Evolutionary conservation across 352 stramenopile species (phyloP).

Genomic region (Phytophthora idaei): DNA sequence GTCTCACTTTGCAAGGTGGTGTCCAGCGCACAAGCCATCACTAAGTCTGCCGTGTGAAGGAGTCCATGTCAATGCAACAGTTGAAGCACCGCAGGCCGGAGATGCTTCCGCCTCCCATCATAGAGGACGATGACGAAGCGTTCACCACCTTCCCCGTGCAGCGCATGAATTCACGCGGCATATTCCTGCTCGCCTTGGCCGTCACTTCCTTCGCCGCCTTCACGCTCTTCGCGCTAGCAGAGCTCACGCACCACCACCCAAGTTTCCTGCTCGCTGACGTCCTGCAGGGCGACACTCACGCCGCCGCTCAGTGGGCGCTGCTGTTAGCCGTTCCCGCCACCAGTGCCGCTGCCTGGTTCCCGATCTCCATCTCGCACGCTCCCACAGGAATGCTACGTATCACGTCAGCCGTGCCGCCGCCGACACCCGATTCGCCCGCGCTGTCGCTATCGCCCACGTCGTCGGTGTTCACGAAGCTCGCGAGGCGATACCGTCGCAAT

Average conservation of each 20-base stretch:
- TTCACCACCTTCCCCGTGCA: no score
- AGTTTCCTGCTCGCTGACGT: constrained; percentile 40
- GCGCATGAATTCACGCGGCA: constrained; percentile 17
- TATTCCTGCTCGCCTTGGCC: constrained; percentile 65
- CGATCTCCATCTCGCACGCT: constrained; percentile 51
- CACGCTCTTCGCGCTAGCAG: constrained; percentile 59
- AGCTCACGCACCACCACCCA: constrained; percentile 53
- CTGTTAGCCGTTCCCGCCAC: constrained; percentile 59
- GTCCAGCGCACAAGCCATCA: no score
- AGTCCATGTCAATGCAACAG: no score
- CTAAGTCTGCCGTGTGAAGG: constrained; percentile 6
- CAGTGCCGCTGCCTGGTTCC: constrained; percentile 62
- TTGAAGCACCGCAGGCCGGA: no score
- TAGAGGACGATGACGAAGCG: no score
- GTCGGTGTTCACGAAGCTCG: constrained; percentile 32
- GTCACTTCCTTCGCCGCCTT: constrained; percentile 72
- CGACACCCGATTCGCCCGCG: constrained; percentile 20
- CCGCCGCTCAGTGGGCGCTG: constrained; percentile 49
- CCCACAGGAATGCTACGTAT: constrained; percentile 37
- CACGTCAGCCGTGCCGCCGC: constrained; percentile 30
- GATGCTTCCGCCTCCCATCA: no score
- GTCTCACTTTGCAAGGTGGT: no score
- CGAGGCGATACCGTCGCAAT: constrained; percentile 44
- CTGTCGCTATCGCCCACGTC: constrained; percentile 30
- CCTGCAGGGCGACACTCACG: constrained; percentile 44